A percentile compares a stretch with the other conserved stretches of the same genome.
phyloP scores from a whole-genome alignment of 805 yeast species.

The Kazachstania kunashirensis region DNA sequence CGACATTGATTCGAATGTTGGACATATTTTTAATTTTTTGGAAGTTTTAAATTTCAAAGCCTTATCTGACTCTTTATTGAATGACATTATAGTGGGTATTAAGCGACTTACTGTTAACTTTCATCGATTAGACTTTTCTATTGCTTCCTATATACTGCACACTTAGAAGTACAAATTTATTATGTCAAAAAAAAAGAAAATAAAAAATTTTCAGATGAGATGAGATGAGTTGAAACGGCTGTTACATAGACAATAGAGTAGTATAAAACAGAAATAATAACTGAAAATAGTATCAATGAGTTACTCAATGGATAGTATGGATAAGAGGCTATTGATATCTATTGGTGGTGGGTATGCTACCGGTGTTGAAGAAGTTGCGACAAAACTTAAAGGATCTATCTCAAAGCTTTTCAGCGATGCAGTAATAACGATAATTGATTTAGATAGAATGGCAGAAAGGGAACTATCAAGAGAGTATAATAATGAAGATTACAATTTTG shows the following conservation, averaged over 20 bases:
- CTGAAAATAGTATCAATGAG: no score
- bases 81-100: conserved; percentile 39
- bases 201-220: not conserved
- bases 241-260: no score
- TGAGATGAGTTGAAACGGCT: no score
- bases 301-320: not conserved
- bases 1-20: conserved; percentile 66
- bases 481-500: conserved; percentile 30
- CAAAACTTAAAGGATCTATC: conserved; percentile 31
- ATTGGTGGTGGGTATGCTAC: conserved; percentile 30
- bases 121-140: no score
- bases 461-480: conserved; percentile 10
- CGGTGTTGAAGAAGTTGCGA: conserved; percentile 26
- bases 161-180: no score
- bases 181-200: not conserved
- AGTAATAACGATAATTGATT: conserved; percentile 32
- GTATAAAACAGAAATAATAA: no score
- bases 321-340: conserved; percentile 11
- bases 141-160: no score
- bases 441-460: conserved; percentile 25
- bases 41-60: conserved; percentile 54
- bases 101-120: no score
- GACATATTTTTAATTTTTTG: conserved; percentile 41
- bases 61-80: conserved; percentile 51
- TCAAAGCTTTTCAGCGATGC: conserved; percentile 16